Evolutionary conservation across 164 flowering plant species (phyloP).

Genomic region (Tetracentron sinense): DNA sequence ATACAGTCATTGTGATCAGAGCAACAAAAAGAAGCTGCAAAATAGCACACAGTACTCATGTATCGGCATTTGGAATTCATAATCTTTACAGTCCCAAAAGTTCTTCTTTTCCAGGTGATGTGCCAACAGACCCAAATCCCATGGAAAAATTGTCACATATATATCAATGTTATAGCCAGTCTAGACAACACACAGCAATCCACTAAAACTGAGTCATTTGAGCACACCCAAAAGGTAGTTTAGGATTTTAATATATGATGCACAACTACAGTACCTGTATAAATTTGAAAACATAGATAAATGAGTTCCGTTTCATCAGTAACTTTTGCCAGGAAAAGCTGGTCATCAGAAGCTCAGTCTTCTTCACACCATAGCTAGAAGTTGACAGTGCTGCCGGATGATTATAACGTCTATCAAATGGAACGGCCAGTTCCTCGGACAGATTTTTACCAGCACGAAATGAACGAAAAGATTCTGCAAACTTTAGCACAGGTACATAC

Average conservation of each 20-base stretch:
- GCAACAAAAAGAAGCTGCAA: slow-evolving; percentile 89
- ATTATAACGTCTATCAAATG: slow-evolving; percentile 66
- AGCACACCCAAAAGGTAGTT: not conserved
- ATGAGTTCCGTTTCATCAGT: slow-evolving; percentile 89
- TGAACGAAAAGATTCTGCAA: slow-evolving; percentile 79
- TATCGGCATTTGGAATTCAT: slow-evolving; percentile 10
- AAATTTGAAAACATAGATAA: slow-evolving; percentile 83
- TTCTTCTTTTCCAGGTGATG: not conserved
- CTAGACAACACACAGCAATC: not conserved
- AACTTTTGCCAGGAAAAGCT: slow-evolving; percentile 78
- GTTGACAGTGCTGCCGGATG: slow-evolving; percentile 93
- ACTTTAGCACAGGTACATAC: slow-evolving; percentile 63
- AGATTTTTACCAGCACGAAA: slow-evolving; percentile 57
- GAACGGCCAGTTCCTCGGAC: slow-evolving; percentile 53
- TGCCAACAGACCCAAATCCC: not conserved
- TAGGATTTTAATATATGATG: not conserved
- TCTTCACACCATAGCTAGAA: slow-evolving; percentile 65
- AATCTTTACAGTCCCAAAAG: slow-evolving; percentile 1
- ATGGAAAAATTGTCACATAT: not conserved
- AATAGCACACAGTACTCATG: slow-evolving; percentile 7
- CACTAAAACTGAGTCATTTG: not conserved
- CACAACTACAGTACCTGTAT: slow-evolving; percentile 82
- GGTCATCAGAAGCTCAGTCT: slow-evolving; percentile 67
- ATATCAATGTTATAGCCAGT: slow-evolving; percentile 1
- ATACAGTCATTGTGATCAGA: slow-evolving; percentile 87